These are phyloP conservation scores for Kalmusia sp. DNA, from an alignment of 2,329 filamentous ascomycete genomes.

Conservation along the genomic window DNA sequence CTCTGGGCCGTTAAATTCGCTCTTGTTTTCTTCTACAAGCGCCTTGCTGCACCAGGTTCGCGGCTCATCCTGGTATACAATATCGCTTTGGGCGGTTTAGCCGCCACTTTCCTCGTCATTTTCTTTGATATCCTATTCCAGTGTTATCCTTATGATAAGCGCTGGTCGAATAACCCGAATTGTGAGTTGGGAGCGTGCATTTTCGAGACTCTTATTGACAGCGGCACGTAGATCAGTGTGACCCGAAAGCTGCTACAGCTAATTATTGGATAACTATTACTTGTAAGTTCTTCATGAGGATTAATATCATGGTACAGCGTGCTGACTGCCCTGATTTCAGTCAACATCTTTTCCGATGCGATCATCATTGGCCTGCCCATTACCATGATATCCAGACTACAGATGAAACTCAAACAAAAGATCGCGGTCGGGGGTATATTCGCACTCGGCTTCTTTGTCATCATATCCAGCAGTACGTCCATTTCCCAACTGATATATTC, in stretches of 20 bases:
- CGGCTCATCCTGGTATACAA: slow-evolving; percentile 49
- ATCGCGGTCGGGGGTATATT: slow-evolving; percentile 29
- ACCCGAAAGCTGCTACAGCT: slow-evolving; percentile 20
- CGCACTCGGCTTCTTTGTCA: slow-evolving; percentile 29
- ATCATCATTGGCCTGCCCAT: slow-evolving; percentile 30
- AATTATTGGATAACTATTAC: slow-evolving; percentile 33
- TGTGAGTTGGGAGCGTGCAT: slow-evolving; percentile 16
- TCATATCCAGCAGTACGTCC: slow-evolving; percentile 30
- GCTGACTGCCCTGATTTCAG: slow-evolving; percentile 8
- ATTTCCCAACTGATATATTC: background rate
- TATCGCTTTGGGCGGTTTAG: slow-evolving; percentile 39
- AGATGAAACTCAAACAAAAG: slow-evolving; percentile 33
- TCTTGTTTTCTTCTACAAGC: slow-evolving; percentile 52
- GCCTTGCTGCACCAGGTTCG: slow-evolving; percentile 46
- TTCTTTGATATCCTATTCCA: slow-evolving; percentile 52
- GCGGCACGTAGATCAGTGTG: slow-evolving; percentile 24
- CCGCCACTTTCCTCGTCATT: slow-evolving; percentile 39
- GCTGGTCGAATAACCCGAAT: slow-evolving; percentile 29
- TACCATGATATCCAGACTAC: slow-evolving; percentile 27
- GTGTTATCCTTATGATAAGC: slow-evolving; percentile 45
- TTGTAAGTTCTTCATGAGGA: slow-evolving; percentile 14
- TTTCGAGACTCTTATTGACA: slow-evolving; percentile 9
- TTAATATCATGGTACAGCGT: no score
- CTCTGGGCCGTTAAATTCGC: slow-evolving; percentile 53
- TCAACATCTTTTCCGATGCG: slow-evolving; percentile 30